A percentile compares a stretch with the other conserved stretches of the same genome.
Conservation (phyloP, 2,329 filamentous ascomycete genomes). For the Knoxdaviesia proteae region DNA sequence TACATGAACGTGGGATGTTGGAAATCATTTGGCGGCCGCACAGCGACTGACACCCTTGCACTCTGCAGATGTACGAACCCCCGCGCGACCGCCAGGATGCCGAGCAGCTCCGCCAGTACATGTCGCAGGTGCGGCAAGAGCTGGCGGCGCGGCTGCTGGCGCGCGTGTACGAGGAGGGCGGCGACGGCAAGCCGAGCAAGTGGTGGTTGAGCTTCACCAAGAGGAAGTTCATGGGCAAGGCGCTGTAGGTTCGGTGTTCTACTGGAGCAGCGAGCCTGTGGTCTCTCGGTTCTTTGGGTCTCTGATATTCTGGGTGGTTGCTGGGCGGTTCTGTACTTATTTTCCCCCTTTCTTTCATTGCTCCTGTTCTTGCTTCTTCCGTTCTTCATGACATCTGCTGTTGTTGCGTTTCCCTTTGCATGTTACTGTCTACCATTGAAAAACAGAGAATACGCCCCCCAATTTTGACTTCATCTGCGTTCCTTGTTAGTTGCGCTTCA, state of each 20-base stretch:
- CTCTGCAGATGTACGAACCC: conserved; percentile 58
- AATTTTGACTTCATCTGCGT: too few species aligned
- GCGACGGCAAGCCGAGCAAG: conserved; percentile 51
- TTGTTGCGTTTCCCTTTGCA: not conserved
- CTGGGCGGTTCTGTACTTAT: conserved; percentile 2
- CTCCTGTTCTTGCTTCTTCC: not conserved
- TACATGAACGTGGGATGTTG: not conserved
- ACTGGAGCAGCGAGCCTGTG: not conserved
- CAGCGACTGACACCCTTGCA: too few species aligned
- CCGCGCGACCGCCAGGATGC: conserved; percentile 74
- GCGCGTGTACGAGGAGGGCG: conserved; percentile 62
- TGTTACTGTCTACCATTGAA: not conserved
- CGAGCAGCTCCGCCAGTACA: conserved; percentile 71
- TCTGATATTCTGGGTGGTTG: too few species aligned
- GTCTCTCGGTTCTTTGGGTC: too few species aligned
- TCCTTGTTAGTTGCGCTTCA: too few species aligned
- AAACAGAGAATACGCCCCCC: too few species aligned
- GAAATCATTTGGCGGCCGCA: not conserved
- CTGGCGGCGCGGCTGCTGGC: conserved; percentile 64
- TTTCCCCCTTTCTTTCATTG: conserved; percentile 1
- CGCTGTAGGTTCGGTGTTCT: conserved; percentile 28
- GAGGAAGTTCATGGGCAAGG: conserved; percentile 99
- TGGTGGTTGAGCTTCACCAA: conserved; percentile 99
- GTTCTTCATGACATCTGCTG: not conserved
- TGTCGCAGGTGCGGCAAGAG: conserved; percentile 85